Evolutionary conservation across 2,329 filamentous ascomycete species (phyloP), one percentile per base, ranked within the genome.

Genomic region (Ciborinia camelliae): DNA sequence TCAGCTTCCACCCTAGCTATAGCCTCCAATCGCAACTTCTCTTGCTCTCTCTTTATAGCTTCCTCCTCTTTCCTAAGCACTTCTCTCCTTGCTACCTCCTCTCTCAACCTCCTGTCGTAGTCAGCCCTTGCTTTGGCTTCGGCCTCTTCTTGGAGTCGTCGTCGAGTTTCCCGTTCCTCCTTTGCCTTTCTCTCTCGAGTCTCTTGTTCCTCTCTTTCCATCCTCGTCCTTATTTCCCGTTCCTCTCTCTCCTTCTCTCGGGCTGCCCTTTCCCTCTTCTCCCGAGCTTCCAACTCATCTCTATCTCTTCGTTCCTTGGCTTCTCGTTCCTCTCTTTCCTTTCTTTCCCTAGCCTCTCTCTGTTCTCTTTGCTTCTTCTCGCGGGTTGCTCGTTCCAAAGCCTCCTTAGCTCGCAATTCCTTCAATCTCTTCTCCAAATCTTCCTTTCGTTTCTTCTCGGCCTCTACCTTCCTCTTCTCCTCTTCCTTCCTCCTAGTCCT

Each of bases 401-500:
- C 81, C 32, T 86, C 83, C 69, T 82, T 86, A 57, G 86, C 85
- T 50, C 84, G 81, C 18, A 84, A 75, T 68, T 87, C 84, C 39
- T 79, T 82, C 2, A 86, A 73, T 62, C 80, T 77, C 65, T 78
- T 81, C 43, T 82, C 79, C 3, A 81, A 77, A n/a, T 86, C 84
- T 41, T 86, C 84, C 48, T 81, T 82, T 67, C 82, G 80, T 68
- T 85, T 84, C 68, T 84, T 81, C 68, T 89, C 86, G 3, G 84
- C 85, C 68, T 87, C 85, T 67, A 80, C 82, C 2, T 79, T 79
- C 71, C 82, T 87, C 14, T 86, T 85, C 68, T 89, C 87, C 73
- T 86, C 88, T 70, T 89, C 86, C 85, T 86, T 90, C 2, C 60
- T 83, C 51, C 84, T 80, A 26, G 84, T 88, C 69, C 90, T 87